phyloP scores from a whole-genome alignment of 78 protist species.

The Dictyostelium firmibasis region DNA sequence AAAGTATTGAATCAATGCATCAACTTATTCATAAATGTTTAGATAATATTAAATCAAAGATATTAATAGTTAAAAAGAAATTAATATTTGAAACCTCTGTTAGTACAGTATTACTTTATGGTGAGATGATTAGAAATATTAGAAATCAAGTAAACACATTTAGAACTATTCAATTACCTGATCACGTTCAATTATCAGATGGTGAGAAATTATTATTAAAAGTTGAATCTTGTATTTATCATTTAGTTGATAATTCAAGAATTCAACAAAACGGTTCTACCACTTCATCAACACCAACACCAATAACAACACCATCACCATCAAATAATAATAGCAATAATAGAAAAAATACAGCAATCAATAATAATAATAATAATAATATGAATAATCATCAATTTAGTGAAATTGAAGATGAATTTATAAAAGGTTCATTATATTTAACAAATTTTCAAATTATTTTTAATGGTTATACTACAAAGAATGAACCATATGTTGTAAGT shows the following conservation, averaged over 20 bases:
- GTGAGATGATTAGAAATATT: slow-evolving; percentile 66
- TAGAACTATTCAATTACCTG: slow-evolving; percentile 67
- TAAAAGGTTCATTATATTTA: slow-evolving; percentile 25
- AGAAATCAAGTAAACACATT: slow-evolving; percentile 64
- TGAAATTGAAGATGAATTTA: slow-evolving; percentile 61
- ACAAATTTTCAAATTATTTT: slow-evolving; percentile 66
- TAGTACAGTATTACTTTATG: neutral
- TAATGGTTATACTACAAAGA: slow-evolving; percentile 9
- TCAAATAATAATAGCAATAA: neutral
- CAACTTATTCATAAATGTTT: slow-evolving; percentile 45
- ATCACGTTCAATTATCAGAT: slow-evolving; percentile 19
- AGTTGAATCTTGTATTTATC: slow-evolving; percentile 53
- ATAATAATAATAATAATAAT: neutral
- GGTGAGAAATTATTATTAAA: slow-evolving; percentile 63
- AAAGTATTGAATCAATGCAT: slow-evolving; percentile 52
- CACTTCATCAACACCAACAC: neutral
- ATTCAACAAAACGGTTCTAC: neutral
- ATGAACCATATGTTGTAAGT: slow-evolving; percentile 17
- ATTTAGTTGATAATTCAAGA: slow-evolving; percentile 20
- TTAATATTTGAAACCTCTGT: neutral
- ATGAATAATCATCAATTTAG: neutral
- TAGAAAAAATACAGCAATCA: neutral
- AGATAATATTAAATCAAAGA: slow-evolving; percentile 30
- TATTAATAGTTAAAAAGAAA: slow-evolving; percentile 38
- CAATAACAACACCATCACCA: neutral